phyloP scores from a whole-genome alignment of 2,329 filamentous ascomycete genomes.

The Neophaeococcomyces aloes region DNA sequence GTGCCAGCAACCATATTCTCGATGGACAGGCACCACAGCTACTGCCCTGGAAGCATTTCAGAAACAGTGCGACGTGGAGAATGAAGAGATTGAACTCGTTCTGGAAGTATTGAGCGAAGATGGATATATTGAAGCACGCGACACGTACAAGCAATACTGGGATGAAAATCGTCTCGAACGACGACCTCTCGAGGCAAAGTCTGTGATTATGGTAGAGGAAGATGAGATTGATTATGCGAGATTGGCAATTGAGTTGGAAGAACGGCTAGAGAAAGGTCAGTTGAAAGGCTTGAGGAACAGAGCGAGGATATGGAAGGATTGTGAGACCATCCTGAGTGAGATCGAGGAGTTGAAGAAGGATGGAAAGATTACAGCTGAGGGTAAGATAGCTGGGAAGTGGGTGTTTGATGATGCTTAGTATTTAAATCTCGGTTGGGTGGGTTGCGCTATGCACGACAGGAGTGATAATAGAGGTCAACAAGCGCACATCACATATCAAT shows the following conservation, averaged over 20 bases:
- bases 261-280: not conserved
- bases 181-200: not conserved
- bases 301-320: slow-evolving; percentile 15
- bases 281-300: slow-evolving; percentile 17
- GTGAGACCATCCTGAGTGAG: not conserved
- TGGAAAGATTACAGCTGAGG: not conserved
- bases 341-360: not conserved
- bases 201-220: not conserved
- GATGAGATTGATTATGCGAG: not conserved
- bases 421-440: not conserved
- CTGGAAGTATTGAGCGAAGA: not conserved
- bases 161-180: not conserved
- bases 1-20: slow-evolving; percentile 10
- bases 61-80: not conserved
- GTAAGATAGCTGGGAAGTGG: not conserved
- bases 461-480: too few relatives aligned
- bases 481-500: too few relatives aligned
- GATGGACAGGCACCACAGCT: slow-evolving; percentile 17
- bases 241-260: not conserved
- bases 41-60: not conserved
- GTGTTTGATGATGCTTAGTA: slow-evolving; percentile 1
- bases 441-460: too few relatives aligned
- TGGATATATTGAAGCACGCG: not conserved
- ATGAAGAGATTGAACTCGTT: not conserved
- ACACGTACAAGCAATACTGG: not conserved